Base-by-base conservation (phyloP, 345 rosid species). In the Raphanus sativus region DNA sequence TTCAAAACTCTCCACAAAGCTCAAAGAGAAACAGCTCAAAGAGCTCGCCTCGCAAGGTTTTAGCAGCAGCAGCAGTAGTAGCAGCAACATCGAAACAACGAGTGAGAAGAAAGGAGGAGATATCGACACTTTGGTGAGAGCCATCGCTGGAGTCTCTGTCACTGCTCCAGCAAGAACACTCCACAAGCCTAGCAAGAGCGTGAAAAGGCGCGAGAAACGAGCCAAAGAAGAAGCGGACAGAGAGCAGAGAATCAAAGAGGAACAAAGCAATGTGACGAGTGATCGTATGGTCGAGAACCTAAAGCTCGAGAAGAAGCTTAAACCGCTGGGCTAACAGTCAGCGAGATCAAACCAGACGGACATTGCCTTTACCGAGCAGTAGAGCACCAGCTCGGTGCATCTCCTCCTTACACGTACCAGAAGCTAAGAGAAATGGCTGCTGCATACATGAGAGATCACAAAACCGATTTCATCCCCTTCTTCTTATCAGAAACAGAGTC, bases 341-440 rank as follows among this genome's bases (percentile, higher is more conserved):
- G 71, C 52, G 94, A 92, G 85, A 92, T 92, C 40, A 95, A 91
- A 76, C 91, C 99, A 17, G 94, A 95, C 61, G 99, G 97, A 10
- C 91, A 92, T 78, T 92, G 99, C 78, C 97, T 92, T 70, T 95
- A 91, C 84, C 81, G 96, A 38, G 98, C 99, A 24, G 92, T 95
- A 17, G 98, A 95, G 65, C 85, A 89, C 76, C 99, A 95, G 86
- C 85, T 92, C 2, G 74, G 93, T 29, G 74, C 76, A 12, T 73
- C 98, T 76, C 90, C n/a, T n/a, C n/a, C 92, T 25, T 84, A 85
- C 71, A 78, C 83, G 9, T 92, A 79, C 86, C 92, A 83, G 75
- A 81, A 84, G 67, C 94, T 94, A 9, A 85, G 96, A 62, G 84
- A 86, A 80, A 79, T 92, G 97, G 97, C 86, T 62, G 96, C 98